These are phyloP conservation scores for grape (Vitis vinifera) DNA, from an alignment of 164 flowering plant genomes.

Conservation along the genomic window ASM3070453v1 NC_081823.1:8765501-8766000, in stretches of 20 bases:
- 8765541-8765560: conserved; percentile 71
- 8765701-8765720: conserved; percentile 80
- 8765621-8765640: conserved; percentile 60
- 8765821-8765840: conserved; percentile 51
- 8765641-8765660: conserved; percentile 43
- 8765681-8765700: conserved; percentile 50
- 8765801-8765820: conserved; percentile 44
- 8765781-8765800: conserved; percentile 26
- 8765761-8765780: conserved; percentile 57
- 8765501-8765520: conserved; percentile 54
- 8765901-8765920: conserved; percentile 70
- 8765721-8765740: conserved; percentile 88
- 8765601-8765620: conserved; percentile 55
- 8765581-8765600: conserved; percentile 56
- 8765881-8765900: conserved; percentile 41
- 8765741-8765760: conserved; percentile 69
- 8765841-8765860: conserved; percentile 28
- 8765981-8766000: conserved; percentile 20
- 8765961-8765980: conserved; percentile 52
- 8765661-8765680: conserved; percentile 56
- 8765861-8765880: conserved; percentile 25
- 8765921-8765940: conserved; percentile 34
- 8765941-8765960: conserved; percentile 53
- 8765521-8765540: conserved; percentile 29
- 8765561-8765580: conserved; percentile 68